A percentile compares a stretch with the other conserved stretches of the same genome.
Evolutionary conservation across 2,329 filamentous ascomycete genomes (phyloP).

Genomic region (Botrytis galanthina): DNA sequence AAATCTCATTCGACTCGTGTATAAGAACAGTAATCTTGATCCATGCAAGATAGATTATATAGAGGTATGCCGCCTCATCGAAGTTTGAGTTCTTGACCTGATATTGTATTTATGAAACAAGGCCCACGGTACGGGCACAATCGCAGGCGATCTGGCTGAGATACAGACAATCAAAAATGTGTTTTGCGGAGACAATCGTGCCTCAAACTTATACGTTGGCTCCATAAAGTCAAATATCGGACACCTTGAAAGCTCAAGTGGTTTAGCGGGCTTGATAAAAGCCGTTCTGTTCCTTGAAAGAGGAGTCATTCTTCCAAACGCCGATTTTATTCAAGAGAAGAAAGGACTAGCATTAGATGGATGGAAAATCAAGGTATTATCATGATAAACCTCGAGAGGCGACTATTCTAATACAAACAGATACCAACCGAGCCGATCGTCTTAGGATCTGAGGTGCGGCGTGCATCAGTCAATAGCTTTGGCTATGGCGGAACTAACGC

Average conservation of each 20-base stretch:
- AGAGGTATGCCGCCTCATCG: not conserved
- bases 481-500: constrained; percentile 33
- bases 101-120: constrained; percentile 5
- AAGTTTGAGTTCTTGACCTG: not conserved
- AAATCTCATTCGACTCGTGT: constrained; percentile 14
- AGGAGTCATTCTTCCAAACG: constrained; percentile 38
- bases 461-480: constrained; percentile 31
- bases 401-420: not conserved
- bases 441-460: constrained; percentile 5
- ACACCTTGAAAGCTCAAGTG: constrained; percentile 31
- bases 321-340: constrained; percentile 15
- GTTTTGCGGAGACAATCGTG: constrained; percentile 9
- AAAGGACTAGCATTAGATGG: constrained; percentile 24
- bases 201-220: constrained; percentile 20
- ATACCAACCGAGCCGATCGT: not conserved
- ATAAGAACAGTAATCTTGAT: constrained; percentile 16
- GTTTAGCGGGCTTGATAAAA: constrained; percentile 30
- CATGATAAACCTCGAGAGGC: constrained; percentile 21
- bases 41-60: not conserved
- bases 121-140: constrained; percentile 29
- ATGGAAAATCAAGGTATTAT: constrained; percentile 40
- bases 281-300: constrained; percentile 27
- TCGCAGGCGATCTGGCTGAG: constrained; percentile 25
- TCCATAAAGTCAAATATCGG: constrained; percentile 36
- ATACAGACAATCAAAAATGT: constrained; percentile 19